Base-by-base conservation (phyloP, 2,329 filamentous ascomycete species). In the Fusarium continuum region DNA sequence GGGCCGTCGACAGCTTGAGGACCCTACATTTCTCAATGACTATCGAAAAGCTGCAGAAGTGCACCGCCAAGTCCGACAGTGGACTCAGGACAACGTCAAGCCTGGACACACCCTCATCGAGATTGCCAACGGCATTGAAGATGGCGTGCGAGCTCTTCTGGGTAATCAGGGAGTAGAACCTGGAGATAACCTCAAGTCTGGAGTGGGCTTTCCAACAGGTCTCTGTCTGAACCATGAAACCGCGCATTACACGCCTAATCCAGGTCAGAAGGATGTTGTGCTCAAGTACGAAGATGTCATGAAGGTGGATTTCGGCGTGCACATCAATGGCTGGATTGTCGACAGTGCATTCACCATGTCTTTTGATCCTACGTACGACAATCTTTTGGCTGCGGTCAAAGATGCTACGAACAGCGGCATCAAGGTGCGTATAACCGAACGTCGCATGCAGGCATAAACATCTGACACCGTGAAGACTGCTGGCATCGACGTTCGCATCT, bases 401-500 rank as follows among this genome's bases (percentile, higher is more conserved):
- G 89, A 86, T 54, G 88, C 90, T 4, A 92, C 90, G n/a, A 90
- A 92, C 74, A 94, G 91, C 70, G 93, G 93, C 69, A 85, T 97
- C 72, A 88, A 87, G 82, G 74, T 72, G 29, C 23, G 63, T 11
- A 8, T 16, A 0, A 23, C 9, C 11, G 3, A 6, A 0, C 2
- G 7, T 6, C 13, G 22, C 3, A n/a, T n/a, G n/a, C 3, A 1
- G n/a, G 5, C 0, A 17, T 7, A 20, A 47, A 7, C 8, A 3
- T 11, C 52, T 70, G 13, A 72, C 44, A 4, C 0, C 14, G 3
- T 8, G 7, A 5, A 73, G 70, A 52, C 66, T 3, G 91, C 93
- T 14, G 93, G 93, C 59, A 95, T 96, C 69, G 93, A 97, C 72
- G 92, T 92, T 28, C 88, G 93, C 46, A 88, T 97, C 74, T 88